A percentile compares a stretch with the other conserved stretches of the same genome.
phyloP scores from a whole-genome alignment of 164 flowering plant species.

The Vitis rotundifolia region DNA sequence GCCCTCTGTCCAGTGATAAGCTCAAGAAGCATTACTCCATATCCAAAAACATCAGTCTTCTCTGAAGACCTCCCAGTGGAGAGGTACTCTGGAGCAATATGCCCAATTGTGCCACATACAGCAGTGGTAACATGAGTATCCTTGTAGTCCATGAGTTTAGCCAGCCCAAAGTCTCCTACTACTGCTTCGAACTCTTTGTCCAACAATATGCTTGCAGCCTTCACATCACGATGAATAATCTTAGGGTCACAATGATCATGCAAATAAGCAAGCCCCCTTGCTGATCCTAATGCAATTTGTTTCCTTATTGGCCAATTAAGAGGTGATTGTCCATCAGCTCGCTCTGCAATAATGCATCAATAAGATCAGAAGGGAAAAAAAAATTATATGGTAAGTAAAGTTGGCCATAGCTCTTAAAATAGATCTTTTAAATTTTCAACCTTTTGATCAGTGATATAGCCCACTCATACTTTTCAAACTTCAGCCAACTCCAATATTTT shows the following conservation, averaged over 20 bases:
- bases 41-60: constrained; percentile 64
- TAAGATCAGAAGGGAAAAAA: neutral
- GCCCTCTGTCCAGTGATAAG: constrained; percentile 71
- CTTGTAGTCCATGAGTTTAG: constrained; percentile 69
- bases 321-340: constrained; percentile 40
- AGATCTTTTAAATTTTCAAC: too few species aligned
- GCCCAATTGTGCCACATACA: constrained; percentile 65
- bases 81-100: constrained; percentile 65
- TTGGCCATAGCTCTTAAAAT: neutral
- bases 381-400: neutral
- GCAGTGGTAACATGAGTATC: constrained; percentile 72
- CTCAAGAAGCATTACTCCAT: constrained; percentile 68
- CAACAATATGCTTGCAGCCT: constrained; percentile 60
- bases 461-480: too few species aligned
- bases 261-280: constrained; percentile 58
- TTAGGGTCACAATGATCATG: constrained; percentile 68
- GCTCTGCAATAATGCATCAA: constrained; percentile 31
- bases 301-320: constrained; percentile 54
- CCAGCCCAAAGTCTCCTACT: constrained; percentile 67
- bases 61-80: constrained; percentile 66
- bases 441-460: too few species aligned
- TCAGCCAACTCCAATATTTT: too few species aligned
- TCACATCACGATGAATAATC: constrained; percentile 66
- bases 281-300: constrained; percentile 56
- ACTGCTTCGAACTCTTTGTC: constrained; percentile 69